Evolutionary conservation across 2,329 filamentous ascomycete genomes (phyloP), one percentile per base, ranked within the genome.

Genomic region (Coniochaeta prunicola): DNA sequence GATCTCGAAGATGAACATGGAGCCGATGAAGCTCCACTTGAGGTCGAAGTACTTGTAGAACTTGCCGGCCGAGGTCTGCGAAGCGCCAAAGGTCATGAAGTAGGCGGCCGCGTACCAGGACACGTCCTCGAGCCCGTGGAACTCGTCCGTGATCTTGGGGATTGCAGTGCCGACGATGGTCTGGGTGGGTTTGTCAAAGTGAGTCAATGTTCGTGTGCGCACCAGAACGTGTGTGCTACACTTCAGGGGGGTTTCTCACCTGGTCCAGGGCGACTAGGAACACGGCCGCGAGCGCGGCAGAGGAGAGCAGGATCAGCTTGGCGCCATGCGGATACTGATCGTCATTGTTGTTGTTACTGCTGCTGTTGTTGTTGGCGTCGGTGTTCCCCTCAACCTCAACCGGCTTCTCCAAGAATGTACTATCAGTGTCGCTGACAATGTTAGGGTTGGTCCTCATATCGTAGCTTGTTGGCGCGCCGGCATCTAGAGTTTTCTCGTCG

Each of bases 51-150:
- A 69, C 2, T 66, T 72, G 57, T 72, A 73, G 2, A 72, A 55
- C 33, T 69, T 70, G 21, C 71, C 72, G 54, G 21, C 34, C 7
- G 60, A 45, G 63, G 71, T 17, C 65, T 71, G 69, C 31, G 69
- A 65, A 0, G 68, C 65, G 60, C 65, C 61, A 54, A 67, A 60
- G 54, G 70, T 70, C 62, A 74, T 66, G 62, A 71, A 62, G 61
- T 71, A 72, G 28, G 70, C 70, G 53, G 69, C 68, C 1, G 71
- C 73, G 55, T 77, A 77, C 75, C 76, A 78, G 30, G 73, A 73
- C 13, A 77, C 70, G 58, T 76, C 74, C 7, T 68, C 65, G 0
- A 76, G 65, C 26, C 72, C 66, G 30, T 72, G 64, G 60, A 73
- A 66, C 21, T 68, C 62, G 56, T 67, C 62, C 7, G 67, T 67